These are phyloP conservation scores for Dictyostelium firmibasis DNA, from an alignment of 78 protist species.

Conservation along the genomic window DNA sequence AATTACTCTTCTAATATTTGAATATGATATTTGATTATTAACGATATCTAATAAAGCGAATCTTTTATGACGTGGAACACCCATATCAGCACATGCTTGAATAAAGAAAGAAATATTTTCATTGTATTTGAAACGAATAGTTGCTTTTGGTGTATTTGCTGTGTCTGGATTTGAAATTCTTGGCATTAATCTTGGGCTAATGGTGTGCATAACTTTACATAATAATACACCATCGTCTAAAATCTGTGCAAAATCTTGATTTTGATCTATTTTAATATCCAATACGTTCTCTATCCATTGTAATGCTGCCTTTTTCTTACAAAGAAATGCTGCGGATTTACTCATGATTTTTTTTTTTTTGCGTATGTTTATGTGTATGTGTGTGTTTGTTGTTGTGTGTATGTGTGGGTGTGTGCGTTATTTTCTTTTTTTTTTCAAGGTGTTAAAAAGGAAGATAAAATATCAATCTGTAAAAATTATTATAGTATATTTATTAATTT, in stretches of 20 bases:
- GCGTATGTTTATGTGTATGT: not conserved
- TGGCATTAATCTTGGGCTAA: slow-evolving; percentile 71
- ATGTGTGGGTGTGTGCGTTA: not conserved
- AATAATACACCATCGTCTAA: slow-evolving; percentile 56
- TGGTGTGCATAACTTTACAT: slow-evolving; percentile 53
- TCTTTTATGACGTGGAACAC: slow-evolving; percentile 67
- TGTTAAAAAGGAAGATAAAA: no score
- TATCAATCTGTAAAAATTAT: no score
- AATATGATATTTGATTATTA: not conserved
- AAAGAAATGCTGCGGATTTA: slow-evolving; percentile 17
- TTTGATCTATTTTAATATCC: slow-evolving; percentile 17
- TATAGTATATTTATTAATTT: no score
- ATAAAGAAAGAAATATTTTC: slow-evolving; percentile 57
- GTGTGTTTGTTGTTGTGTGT: not conserved
- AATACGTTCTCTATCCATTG: slow-evolving; percentile 57
- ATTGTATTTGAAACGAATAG: slow-evolving; percentile 10
- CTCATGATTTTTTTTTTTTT: not conserved
- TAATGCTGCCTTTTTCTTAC: slow-evolving; percentile 55
- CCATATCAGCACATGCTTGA: slow-evolving; percentile 71
- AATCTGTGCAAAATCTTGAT: slow-evolving; percentile 5
- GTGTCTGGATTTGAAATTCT: slow-evolving; percentile 70
- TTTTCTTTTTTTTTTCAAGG: no score
- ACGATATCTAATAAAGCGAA: slow-evolving; percentile 37
- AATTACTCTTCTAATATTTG: slow-evolving; percentile 47
- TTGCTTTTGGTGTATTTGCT: slow-evolving; percentile 42